Evolutionary conservation across 129 eudicot genomes (phyloP).

Genomic region (Lonicera japonica): DNA sequence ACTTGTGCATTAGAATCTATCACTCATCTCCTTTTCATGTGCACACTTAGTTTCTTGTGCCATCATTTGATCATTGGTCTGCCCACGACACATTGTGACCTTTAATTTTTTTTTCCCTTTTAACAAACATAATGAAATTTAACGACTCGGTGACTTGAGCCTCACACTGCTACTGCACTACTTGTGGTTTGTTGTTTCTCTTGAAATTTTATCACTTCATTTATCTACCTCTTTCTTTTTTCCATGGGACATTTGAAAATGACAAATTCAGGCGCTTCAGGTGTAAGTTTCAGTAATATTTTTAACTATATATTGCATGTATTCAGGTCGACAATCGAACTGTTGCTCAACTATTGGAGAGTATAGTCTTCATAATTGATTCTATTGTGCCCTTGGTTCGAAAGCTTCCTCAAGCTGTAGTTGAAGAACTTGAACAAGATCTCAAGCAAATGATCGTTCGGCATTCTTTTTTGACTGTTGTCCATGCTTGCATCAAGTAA

Average conservation of each 20-base stretch:
- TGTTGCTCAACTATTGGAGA: slow-evolving; percentile 84
- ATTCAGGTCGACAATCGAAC: slow-evolving; percentile 77
- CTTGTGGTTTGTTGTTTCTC: not conserved
- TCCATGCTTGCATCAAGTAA: slow-evolving; percentile 96
- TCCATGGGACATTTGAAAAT: not conserved
- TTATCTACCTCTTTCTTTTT: not conserved
- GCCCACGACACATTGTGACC: too few relatives aligned
- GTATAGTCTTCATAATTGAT: slow-evolving; percentile 84
- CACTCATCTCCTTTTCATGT: not conserved
- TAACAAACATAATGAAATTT: not conserved
- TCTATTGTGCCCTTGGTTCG: slow-evolving; percentile 81
- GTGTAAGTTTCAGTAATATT: not conserved
- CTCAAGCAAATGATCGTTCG: slow-evolving; percentile 93
- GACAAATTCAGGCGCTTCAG: not conserved
- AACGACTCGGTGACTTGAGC: not conserved
- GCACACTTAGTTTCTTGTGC: too few relatives aligned
- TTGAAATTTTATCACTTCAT: not conserved
- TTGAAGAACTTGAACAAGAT: slow-evolving; percentile 93
- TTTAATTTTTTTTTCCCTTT: too few relatives aligned
- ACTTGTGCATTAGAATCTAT: not conserved
- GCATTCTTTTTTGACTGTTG: slow-evolving; percentile 87
- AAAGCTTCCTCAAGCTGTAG: slow-evolving; percentile 73
- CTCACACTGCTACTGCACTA: not conserved
- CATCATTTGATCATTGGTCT: too few relatives aligned
- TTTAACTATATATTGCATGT: slow-evolving; percentile 28